These are phyloP conservation scores for Fistulina hepatica DNA, from an alignment of 1,284 basidiomycete genomes.

Conservation along the genomic window DNA sequence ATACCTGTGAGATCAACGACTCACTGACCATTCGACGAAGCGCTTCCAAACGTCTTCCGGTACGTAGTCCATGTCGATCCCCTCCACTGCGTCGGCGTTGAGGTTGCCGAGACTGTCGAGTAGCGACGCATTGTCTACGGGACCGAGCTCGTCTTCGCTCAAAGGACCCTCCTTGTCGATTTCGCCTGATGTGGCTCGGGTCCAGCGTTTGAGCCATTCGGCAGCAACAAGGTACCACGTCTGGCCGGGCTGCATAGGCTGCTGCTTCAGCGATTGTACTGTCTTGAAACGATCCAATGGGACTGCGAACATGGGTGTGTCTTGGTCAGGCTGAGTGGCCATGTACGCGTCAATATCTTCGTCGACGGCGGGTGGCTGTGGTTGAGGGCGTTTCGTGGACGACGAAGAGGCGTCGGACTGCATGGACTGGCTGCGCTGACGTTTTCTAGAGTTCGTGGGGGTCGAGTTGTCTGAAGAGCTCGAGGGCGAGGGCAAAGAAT, in stretches of 20 bases:
- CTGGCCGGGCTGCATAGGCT: conserved; percentile 50
- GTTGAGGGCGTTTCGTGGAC: conserved; percentile 55
- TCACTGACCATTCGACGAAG: no score
- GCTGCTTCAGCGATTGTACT: conserved; percentile 36
- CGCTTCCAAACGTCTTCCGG: no score
- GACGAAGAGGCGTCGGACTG: conserved; percentile 45
- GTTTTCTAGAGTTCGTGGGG: conserved; percentile 31
- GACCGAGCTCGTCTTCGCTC: conserved; percentile 52
- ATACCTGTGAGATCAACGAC: no score
- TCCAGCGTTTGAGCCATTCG: conserved; percentile 68
- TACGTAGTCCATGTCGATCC: no score
- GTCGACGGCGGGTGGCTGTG: conserved; percentile 29
- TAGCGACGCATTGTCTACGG: conserved; percentile 64
- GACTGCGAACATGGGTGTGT: conserved; percentile 21
- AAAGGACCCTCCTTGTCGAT: conserved; percentile 55
- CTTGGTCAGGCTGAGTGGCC: conserved; percentile 47
- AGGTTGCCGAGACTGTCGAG: no score
- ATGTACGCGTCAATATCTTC: conserved; percentile 63
- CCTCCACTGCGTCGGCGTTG: no score
- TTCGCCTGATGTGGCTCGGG: conserved; percentile 55
- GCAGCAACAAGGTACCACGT: conserved; percentile 71
- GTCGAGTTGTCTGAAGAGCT: conserved; percentile 12
- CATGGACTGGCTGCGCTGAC: conserved; percentile 38
- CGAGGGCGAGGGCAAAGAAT: conserved; percentile 10
- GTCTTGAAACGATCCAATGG: conserved; percentile 19